Percentiles rank a stretch among this genome's conserved stretches.
Conservation (phyloP, 208 protist genomes). For the Acanthamoeba pearcei region DNA sequence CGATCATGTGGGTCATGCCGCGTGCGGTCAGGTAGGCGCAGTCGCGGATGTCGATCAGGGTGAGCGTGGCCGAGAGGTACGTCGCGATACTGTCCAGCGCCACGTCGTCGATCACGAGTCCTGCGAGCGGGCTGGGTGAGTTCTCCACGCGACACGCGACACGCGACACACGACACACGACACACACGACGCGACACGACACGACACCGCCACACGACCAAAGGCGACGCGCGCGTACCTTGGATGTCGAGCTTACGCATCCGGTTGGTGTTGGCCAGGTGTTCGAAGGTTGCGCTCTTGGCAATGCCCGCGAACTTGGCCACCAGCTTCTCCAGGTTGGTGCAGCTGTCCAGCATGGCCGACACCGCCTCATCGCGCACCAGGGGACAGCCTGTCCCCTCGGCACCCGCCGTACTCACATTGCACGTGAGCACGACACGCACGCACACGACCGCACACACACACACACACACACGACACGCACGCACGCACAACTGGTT, state of each 20-base stretch:
- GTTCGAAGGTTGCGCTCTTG: not conserved
- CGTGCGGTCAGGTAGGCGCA: not conserved
- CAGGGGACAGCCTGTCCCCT: not conserved
- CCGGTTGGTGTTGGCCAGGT: not conserved
- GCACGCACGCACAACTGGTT: not conserved
- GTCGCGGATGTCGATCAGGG: conserved; percentile 1
- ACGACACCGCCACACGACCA: too few species aligned
- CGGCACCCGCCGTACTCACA: too few species aligned
- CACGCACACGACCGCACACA: not conserved
- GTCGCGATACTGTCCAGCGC: not conserved
- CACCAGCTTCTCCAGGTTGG: conserved; percentile 23
- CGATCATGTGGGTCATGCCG: not conserved
- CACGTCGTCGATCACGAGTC: not conserved
- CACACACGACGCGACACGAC: not conserved
- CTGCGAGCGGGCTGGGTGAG: not conserved
- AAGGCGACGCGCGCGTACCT: not conserved
- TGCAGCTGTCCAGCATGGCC: not conserved
- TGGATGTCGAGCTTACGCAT: not conserved
- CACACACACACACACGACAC: not conserved
- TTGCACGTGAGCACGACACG: not conserved
- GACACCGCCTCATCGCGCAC: not conserved
- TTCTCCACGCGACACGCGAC: not conserved
- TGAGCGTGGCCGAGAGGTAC: not conserved
- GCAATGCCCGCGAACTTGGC: not conserved
- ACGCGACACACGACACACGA: not conserved